Conservation (phyloP, 805 yeast species). For the Zygotorulaspora danielsina region DNA sequence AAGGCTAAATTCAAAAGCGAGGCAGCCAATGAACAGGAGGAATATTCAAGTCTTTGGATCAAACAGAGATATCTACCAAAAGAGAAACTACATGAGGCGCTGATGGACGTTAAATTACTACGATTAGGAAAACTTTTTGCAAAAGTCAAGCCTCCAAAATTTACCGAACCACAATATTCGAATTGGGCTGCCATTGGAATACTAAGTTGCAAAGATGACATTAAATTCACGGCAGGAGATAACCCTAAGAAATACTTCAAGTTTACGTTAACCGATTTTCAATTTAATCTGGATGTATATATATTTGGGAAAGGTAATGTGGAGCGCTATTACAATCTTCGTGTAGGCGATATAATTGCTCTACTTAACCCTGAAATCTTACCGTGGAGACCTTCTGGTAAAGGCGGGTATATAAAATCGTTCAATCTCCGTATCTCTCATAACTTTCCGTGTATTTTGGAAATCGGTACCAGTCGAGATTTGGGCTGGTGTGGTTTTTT, state of each 20-base stretch:
- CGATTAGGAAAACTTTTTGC: constrained; percentile 58
- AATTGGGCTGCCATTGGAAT: constrained; percentile 83
- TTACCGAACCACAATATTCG: constrained; percentile 59
- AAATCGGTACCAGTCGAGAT: constrained; percentile 67
- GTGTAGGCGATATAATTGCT: constrained; percentile 70
- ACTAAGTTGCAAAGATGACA: constrained; percentile 52
- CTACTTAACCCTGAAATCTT: constrained; percentile 69
- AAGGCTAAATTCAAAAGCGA: constrained; percentile 25
- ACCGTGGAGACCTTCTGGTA: constrained; percentile 34
- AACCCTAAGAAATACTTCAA: constrained; percentile 53
- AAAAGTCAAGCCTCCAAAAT: constrained; percentile 65
- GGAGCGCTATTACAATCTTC: constrained; percentile 65
- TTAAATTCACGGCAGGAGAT: constrained; percentile 42
- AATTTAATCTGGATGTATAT: constrained; percentile 52
- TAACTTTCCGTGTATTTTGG: constrained; percentile 52
- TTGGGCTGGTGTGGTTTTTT: constrained; percentile 61
- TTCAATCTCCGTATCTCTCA: constrained; percentile 57
- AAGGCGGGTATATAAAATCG: constrained; percentile 29
- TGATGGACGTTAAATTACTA: constrained; percentile 51
- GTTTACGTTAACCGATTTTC: constrained; percentile 64
- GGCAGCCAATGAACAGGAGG: constrained; percentile 43
- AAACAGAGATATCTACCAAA: constrained; percentile 45
- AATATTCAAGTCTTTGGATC: constrained; percentile 42
- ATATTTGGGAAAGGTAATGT: constrained; percentile 62
- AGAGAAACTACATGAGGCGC: constrained; percentile 34